Evolutionary conservation across 768 basidiomycete species (phyloP), one percentile per base, ranked within the genome.

Genomic region (Phylloporus scabripes): DNA sequence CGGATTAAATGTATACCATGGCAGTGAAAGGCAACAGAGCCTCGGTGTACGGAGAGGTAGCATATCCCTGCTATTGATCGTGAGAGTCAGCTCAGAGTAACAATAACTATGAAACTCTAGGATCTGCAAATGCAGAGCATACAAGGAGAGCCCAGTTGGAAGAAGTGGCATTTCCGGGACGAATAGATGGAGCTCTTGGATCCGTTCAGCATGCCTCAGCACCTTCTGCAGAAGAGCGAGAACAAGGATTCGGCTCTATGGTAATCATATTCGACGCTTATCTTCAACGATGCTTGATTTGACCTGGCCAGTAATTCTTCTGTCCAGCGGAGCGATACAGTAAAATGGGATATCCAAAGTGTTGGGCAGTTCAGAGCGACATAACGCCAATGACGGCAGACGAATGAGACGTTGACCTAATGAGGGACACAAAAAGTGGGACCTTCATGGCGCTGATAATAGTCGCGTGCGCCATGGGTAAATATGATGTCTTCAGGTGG

Each of bases 241-340:
- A 23, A 26, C n/a, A 14, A 6, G 23, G 4, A 17, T 2, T 11
- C 8, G 14, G 3, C 1, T 24, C 12, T 23, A 0, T 4, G 3
- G 15, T 7, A 11, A 58, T 24, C 18, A 28, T 39, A 14, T 54
- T 33, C 10, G 66, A 58, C 11, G 9, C 18, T 1, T 20, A 37
- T 37, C 36, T 37, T 37, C 18, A 37, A 18, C 1, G 17, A 11
- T 8, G 70, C 70, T 57, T 63, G 67, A 44, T 72, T 75, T 0
- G 74, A 77, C 9, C 76, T 67, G 28, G 56, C 57, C 36, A 77
- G 46, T 68, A 73, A 72, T 51, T 70, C 72, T 29, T 69, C 60
- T 8, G 65, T 66, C 69, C 72, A 73, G 38, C 51, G 57, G 0
- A 63, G 61, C 4, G 62, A 62, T 5, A 45, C 54, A 4, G 36